These are phyloP conservation scores for Aspergillus ochraceoroseus DNA, from an alignment of 2,329 filamentous ascomycete species.

Conservation along the genomic window DNA sequence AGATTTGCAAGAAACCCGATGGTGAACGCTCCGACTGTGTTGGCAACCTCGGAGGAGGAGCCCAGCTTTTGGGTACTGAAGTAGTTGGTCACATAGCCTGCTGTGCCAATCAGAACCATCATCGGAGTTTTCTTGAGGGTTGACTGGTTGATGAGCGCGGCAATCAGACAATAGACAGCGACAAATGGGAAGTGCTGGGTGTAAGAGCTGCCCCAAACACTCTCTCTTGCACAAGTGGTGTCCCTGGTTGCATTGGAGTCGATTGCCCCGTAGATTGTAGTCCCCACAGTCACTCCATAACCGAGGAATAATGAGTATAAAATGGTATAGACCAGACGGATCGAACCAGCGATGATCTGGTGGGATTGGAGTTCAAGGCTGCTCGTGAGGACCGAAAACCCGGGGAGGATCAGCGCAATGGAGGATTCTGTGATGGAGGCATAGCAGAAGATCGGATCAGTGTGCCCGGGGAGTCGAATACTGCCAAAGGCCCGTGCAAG, in stretches of 20 bases:
- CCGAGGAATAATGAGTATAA: constrained; percentile 69
- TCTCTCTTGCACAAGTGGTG: constrained; percentile 38
- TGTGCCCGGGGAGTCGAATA: constrained; percentile 43
- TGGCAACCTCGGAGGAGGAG: constrained; percentile 68
- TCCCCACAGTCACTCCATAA: constrained; percentile 66
- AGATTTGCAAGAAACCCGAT: constrained; percentile 73
- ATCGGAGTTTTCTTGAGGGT: constrained; percentile 71
- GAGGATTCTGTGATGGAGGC: constrained; percentile 67
- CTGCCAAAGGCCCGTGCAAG: constrained; percentile 62
- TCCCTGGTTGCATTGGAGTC: constrained; percentile 51
- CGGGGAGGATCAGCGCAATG: constrained; percentile 68
- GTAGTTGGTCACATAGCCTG: constrained; percentile 70
- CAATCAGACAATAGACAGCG: constrained; percentile 63
- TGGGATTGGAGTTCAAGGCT: constrained; percentile 65
- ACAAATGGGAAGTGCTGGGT: constrained; percentile 64
- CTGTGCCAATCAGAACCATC: constrained; percentile 67
- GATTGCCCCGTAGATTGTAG: constrained; percentile 59
- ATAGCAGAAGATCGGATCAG: constrained; percentile 58
- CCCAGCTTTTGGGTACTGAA: constrained; percentile 64
- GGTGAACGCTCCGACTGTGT: constrained; percentile 68
- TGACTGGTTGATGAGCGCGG: constrained; percentile 73
- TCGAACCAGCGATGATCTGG: constrained; percentile 64
- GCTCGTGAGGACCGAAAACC: constrained; percentile 58
- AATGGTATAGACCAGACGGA: constrained; percentile 69
- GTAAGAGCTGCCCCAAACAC: constrained; percentile 31